phyloP scores from a whole-genome alignment of 192 early-diverging fungal genomes.

The Coemansia sp. region DNA sequence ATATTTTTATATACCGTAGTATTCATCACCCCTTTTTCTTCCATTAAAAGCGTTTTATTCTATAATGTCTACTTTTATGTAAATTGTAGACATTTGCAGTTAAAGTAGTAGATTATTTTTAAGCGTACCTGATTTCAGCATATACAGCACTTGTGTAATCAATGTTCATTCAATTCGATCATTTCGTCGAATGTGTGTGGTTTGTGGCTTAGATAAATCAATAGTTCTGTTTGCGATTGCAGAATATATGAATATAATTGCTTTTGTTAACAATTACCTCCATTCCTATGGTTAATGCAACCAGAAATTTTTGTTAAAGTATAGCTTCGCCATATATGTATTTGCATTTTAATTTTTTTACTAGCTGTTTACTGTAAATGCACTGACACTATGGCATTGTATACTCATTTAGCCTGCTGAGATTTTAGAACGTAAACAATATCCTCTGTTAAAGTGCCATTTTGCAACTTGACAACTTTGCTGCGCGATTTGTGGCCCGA shows the following conservation, averaged over 20 bases:
- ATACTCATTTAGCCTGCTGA: background rate
- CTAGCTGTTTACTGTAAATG: background rate
- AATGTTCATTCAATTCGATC: too few species aligned
- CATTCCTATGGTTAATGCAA: slow-evolving; percentile 2
- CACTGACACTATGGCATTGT: background rate
- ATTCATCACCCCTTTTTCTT: background rate
- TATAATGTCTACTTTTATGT: slow-evolving; percentile 1
- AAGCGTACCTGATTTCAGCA: too few species aligned
- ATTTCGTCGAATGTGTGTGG: too few species aligned
- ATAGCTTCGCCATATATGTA: too few species aligned
- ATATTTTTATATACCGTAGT: background rate
- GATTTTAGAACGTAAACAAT: background rate
- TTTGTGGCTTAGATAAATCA: too few species aligned
- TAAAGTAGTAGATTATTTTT: too few species aligned
- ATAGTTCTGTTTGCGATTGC: too few species aligned
- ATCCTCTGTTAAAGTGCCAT: background rate
- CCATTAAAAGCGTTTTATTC: background rate
- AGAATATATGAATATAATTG: background rate
- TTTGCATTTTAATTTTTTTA: background rate
- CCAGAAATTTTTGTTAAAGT: background rate
- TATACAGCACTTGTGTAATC: too few species aligned
- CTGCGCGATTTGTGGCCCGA: slow-evolving; percentile 6
- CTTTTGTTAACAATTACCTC: background rate
- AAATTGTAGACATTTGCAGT: background rate
- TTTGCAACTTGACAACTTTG: background rate